Conservation (phyloP, 1,284 basidiomycete genomes). For the Wallemia ichthyophaga region DNA sequence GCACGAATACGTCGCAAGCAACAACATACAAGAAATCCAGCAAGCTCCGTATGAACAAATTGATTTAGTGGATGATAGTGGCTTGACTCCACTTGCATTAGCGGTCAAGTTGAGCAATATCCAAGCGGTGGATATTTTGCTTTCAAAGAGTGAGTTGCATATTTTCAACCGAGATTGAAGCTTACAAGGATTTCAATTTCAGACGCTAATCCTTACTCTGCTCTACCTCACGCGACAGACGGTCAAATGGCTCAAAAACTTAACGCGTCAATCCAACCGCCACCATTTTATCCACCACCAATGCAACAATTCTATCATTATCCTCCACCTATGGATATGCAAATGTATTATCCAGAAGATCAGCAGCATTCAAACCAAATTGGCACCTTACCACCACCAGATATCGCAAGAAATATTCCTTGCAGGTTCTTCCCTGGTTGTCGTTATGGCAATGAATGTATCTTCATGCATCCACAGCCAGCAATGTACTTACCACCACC, state of each 20-base stretch:
- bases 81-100: background rate
- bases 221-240: background rate
- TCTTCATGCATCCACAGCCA: constrained; percentile 11
- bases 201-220: background rate
- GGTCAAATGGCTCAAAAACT: background rate
- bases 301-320: background rate
- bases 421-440: constrained; percentile 16
- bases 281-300: background rate
- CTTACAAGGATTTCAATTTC: background rate
- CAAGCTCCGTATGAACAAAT: background rate
- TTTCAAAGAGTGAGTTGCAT: background rate
- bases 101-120: background rate
- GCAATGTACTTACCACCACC: background rate
- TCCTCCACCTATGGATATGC: background rate
- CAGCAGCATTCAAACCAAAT: background rate
- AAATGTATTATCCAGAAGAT: background rate
- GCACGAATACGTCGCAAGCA: background rate
- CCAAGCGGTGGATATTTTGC: background rate
- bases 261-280: background rate
- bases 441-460: constrained; percentile 14
- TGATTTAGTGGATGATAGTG: background rate
- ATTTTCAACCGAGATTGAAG: background rate
- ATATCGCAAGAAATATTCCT: constrained; percentile 17
- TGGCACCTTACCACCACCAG: constrained; percentile 16
- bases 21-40: background rate